A percentile compares a stretch with the other conserved stretches of the same genome.
These are phyloP conservation scores for Mycena belliarum DNA, from an alignment of 768 basidiomycete species.

Conservation along the genomic window DNA sequence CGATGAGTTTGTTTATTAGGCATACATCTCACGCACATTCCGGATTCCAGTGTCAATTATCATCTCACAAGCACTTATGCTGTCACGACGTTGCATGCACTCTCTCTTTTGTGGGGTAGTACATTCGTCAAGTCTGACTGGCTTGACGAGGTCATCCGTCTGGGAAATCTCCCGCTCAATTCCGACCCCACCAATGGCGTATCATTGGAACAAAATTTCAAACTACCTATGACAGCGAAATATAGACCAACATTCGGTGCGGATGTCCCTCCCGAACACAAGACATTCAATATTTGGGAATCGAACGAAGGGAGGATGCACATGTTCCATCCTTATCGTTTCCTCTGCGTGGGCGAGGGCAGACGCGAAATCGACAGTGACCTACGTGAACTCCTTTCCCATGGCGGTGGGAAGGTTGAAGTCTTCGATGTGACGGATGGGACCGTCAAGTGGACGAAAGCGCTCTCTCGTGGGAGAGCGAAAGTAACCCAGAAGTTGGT, in stretches of 20 bases:
- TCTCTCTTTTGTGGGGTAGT: conserved; percentile 59
- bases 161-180: conserved; percentile 41
- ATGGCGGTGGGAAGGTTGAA: conserved; percentile 65
- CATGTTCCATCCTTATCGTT: conserved; percentile 54
- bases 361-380: conserved; percentile 49
- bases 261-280: conserved; percentile 47
- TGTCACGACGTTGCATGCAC: conserved; percentile 50
- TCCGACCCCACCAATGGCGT: conserved; percentile 34
- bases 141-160: conserved; percentile 60
- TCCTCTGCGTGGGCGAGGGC: conserved; percentile 62
- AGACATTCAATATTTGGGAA: conserved; percentile 61
- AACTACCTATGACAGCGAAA: conserved; percentile 52
- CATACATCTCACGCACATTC: conserved; percentile 51
- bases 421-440: conserved; percentile 56
- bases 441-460: conserved; percentile 48
- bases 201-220: conserved; percentile 53
- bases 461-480: conserved; percentile 51
- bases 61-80: conserved; percentile 57
- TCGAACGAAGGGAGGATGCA: conserved; percentile 63
- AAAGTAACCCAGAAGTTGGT: conserved; percentile 52
- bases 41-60: conserved; percentile 55
- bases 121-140: conserved; percentile 69
- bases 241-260: conserved; percentile 61
- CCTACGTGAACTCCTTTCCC: conserved; percentile 52
- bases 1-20: conserved; percentile 39